Conservation (phyloP, 495 filamentous ascomycete genomes). For the Xylaria scruposa region DNA sequence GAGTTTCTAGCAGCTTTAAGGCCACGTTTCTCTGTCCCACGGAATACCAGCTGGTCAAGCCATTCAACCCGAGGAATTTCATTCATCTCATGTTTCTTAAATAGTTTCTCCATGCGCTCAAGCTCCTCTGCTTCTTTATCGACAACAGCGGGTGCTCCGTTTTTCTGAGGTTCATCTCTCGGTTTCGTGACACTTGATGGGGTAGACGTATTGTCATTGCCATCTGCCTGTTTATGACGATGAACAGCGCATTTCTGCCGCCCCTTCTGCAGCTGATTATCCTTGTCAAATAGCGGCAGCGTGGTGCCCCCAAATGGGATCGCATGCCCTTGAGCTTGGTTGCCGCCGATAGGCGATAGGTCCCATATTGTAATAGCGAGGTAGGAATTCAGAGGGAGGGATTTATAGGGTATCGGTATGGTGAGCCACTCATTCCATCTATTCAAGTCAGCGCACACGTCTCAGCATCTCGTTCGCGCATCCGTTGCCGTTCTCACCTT, state of each 20-base stretch:
- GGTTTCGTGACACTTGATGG: slow-evolving; percentile 65
- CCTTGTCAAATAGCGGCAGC: slow-evolving; percentile 84
- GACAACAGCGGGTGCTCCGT: slow-evolving; percentile 28
- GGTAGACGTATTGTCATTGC: slow-evolving; percentile 79
- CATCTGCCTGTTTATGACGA: slow-evolving; percentile 83
- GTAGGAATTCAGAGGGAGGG: slow-evolving; percentile 77
- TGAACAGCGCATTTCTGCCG: slow-evolving; percentile 90
- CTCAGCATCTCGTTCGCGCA: not conserved
- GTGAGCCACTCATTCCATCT: slow-evolving; percentile 97
- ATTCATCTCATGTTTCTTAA: slow-evolving; percentile 98
- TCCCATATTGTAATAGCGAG: slow-evolving; percentile 97
- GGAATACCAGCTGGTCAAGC: slow-evolving; percentile 93
- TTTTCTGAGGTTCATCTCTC: slow-evolving; percentile 50
- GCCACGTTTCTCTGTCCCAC: slow-evolving; percentile 79
- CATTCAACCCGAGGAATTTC: slow-evolving; percentile 92
- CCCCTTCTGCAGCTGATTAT: slow-evolving; percentile 87
- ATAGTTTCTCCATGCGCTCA: slow-evolving; percentile 80
- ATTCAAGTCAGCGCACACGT: slow-evolving; percentile 30
- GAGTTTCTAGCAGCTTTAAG: slow-evolving; percentile 57
- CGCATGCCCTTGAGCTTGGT: slow-evolving; percentile 70
- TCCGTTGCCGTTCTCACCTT: slow-evolving; percentile 40
- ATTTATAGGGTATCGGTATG: slow-evolving; percentile 81
- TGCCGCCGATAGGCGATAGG: slow-evolving; percentile 75
- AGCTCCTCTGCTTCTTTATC: slow-evolving; percentile 76
- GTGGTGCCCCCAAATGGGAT: slow-evolving; percentile 96